A percentile compares a stretch with the other conserved stretches of the same genome.
Evolutionary conservation across 2,329 filamentous ascomycete genomes (phyloP).

Genomic region (Periconia macrospinosa): DNA sequence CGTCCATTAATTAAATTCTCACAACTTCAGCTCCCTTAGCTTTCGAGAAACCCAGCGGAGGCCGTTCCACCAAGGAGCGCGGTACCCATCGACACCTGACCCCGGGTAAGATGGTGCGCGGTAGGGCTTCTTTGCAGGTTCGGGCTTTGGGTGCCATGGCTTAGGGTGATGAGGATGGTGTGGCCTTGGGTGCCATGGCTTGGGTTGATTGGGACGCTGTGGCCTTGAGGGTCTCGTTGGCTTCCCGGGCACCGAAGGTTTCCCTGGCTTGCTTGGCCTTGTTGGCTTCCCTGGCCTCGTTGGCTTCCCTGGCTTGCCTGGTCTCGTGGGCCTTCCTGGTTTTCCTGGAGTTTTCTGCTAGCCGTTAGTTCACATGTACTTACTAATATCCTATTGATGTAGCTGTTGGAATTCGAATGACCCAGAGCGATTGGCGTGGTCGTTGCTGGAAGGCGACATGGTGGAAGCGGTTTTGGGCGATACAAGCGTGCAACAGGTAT

Average conservation of each 20-base stretch:
- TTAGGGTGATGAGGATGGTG: too few species aligned
- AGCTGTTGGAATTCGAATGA: neutral
- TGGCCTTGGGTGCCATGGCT: too few species aligned
- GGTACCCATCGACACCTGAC: neutral
- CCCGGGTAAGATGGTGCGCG: neutral
- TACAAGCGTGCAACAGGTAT: neutral
- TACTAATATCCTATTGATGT: neutral
- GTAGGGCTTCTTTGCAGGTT: neutral
- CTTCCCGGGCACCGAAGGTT: too few species aligned
- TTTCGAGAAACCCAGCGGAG: neutral
- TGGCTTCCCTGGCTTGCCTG: neutral
- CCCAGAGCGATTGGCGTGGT: neutral
- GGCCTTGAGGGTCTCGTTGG: too few species aligned
- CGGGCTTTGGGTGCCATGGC: neutral
- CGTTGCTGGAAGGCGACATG: neutral
- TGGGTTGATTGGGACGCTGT: too few species aligned
- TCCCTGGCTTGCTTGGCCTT: neutral
- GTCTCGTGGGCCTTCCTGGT: neutral
- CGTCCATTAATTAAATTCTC: too few species aligned
- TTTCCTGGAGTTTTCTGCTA: neutral
- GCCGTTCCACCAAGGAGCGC: neutral
- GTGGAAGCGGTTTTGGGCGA: neutral
- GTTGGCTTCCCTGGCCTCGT: too few species aligned
- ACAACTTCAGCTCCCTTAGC: slow-evolving; percentile 15
- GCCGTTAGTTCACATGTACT: neutral